phyloP scores from a whole-genome alignment of 2,329 filamentous ascomycete genomes.

The Aureobasidium uvarum region DNA sequence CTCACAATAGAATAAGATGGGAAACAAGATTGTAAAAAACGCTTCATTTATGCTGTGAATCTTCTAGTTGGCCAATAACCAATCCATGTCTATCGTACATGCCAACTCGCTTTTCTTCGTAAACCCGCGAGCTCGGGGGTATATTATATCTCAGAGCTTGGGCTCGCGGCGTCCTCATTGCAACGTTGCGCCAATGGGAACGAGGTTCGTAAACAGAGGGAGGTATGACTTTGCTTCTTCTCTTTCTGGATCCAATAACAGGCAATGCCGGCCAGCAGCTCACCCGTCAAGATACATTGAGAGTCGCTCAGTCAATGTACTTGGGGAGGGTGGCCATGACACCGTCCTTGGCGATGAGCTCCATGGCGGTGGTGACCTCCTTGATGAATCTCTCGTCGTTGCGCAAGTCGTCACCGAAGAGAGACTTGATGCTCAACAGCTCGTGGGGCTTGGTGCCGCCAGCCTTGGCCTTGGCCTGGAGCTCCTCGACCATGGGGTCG shows the following conservation, averaged over 20 bases:
- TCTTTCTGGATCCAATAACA: not conserved
- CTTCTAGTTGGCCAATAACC: not conserved
- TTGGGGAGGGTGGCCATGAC: slow-evolving; percentile 53
- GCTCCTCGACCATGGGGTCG: slow-evolving; percentile 52
- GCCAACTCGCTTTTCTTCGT: not conserved
- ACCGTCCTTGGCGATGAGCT: slow-evolving; percentile 49
- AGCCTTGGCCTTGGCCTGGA: slow-evolving; percentile 48
- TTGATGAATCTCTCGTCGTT: slow-evolving; percentile 49
- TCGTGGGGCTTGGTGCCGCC: slow-evolving; percentile 46
- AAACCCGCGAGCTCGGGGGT: slow-evolving; percentile 17
- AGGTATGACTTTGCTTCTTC: not conserved
- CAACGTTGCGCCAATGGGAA: not conserved
- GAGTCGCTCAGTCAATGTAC: slow-evolving; percentile 37
- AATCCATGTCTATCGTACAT: not conserved
- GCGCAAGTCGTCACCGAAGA: slow-evolving; percentile 55
- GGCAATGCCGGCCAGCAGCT: slow-evolving; percentile 3
- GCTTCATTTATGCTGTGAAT: slow-evolving; percentile 17
- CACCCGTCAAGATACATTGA: not conserved
- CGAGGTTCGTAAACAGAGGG: not conserved
- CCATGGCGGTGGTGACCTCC: slow-evolving; percentile 50
- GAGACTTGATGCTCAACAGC: slow-evolving; percentile 48
- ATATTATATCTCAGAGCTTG: slow-evolving; percentile 13
- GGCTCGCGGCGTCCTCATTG: not conserved
- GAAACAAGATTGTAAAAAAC: not conserved
- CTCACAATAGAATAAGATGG: not conserved